A percentile compares a stretch with the other conserved stretches of the same genome.
Evolutionary conservation across 208 protist species (phyloP).

Genomic region (Wallacemonas collosoma): DNA sequence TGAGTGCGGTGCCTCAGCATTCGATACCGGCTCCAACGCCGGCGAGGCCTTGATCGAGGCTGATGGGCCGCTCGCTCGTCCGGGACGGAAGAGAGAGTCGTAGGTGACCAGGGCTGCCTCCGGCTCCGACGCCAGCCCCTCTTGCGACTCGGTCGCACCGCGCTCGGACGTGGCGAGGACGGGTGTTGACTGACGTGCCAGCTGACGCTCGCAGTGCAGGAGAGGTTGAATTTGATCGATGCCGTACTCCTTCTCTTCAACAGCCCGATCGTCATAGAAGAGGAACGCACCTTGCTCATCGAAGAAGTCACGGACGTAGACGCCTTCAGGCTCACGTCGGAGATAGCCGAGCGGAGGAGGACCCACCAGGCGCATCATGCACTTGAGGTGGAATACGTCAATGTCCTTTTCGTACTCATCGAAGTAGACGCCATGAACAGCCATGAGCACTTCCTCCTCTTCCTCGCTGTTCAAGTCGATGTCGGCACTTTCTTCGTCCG

Average conservation of each 20-base stretch:
- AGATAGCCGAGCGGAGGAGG: constrained; percentile 44
- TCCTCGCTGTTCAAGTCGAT: constrained; percentile 13
- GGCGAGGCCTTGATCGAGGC: constrained; percentile 2
- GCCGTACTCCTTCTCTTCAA: constrained; percentile 27
- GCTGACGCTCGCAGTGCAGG: constrained; percentile 7
- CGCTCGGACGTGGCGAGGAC: background rate
- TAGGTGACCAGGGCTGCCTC: background rate
- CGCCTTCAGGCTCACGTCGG: constrained; percentile 29
- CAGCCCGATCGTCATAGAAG: constrained; percentile 35
- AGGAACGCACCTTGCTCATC: constrained; percentile 41
- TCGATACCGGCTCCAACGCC: background rate
- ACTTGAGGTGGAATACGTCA: constrained; percentile 53
- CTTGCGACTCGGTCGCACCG: background rate
- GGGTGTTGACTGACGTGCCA: background rate
- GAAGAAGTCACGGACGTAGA: constrained; percentile 59
- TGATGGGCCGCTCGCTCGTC: background rate
- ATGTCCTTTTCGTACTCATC: constrained; percentile 51
- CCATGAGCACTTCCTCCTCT: constrained; percentile 24
- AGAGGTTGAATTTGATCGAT: constrained; percentile 15
- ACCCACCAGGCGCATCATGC: constrained; percentile 58
- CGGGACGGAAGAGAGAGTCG: constrained; percentile 11
- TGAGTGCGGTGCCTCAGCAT: background rate
- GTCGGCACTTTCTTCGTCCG: background rate
- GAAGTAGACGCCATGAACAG: constrained; percentile 29
- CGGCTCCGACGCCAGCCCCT: background rate